These are phyloP conservation scores for Calonectria pteridis DNA, from an alignment of 2,329 filamentous ascomycete genomes.

Conservation along the genomic window DNA sequence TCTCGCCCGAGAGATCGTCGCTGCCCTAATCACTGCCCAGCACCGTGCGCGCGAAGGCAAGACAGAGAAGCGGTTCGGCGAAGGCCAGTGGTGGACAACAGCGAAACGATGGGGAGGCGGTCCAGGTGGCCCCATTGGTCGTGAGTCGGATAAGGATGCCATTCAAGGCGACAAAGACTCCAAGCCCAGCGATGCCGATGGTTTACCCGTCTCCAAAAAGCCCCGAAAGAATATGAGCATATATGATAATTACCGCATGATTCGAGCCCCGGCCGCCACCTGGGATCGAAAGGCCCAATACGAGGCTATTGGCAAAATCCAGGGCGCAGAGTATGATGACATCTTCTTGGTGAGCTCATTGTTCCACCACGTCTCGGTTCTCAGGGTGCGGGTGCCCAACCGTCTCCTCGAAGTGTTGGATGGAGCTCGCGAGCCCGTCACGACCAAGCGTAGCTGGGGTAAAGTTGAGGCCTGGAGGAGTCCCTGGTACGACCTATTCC, in stretches of 20 bases:
- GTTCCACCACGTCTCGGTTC: slow-evolving; percentile 71
- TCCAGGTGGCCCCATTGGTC: slow-evolving; percentile 71
- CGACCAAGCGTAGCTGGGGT: slow-evolving; percentile 59
- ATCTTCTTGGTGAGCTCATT: slow-evolving; percentile 71
- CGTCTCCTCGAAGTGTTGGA: slow-evolving; percentile 65
- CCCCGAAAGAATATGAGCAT: slow-evolving; percentile 67
- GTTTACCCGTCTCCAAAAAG: slow-evolving; percentile 55
- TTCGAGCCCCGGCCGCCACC: slow-evolving; percentile 66
- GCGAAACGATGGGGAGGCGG: slow-evolving; percentile 74
- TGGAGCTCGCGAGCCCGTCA: slow-evolving; percentile 55
- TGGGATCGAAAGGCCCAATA: slow-evolving; percentile 74
- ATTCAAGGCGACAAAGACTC: slow-evolving; percentile 61
- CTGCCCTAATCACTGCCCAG: slow-evolving; percentile 72
- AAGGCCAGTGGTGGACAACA: slow-evolving; percentile 72
- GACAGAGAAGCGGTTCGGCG: slow-evolving; percentile 67
- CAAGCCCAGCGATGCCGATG: slow-evolving; percentile 43
- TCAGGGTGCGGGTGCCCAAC: slow-evolving; percentile 70
- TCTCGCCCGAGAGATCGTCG: slow-evolving; percentile 70
- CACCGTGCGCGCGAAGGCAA: slow-evolving; percentile 71
- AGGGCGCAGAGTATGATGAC: slow-evolving; percentile 66
- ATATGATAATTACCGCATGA: slow-evolving; percentile 74
- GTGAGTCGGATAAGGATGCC: slow-evolving; percentile 66
- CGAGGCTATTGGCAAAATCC: slow-evolving; percentile 65
- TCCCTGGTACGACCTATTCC: slow-evolving; percentile 72
- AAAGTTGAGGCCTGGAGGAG: slow-evolving; percentile 69